Percentiles rank a stretch among this genome's conserved stretches.
Conservation (phyloP, 805 yeast genomes). For the Suhomyces kilbournensis region DNA sequence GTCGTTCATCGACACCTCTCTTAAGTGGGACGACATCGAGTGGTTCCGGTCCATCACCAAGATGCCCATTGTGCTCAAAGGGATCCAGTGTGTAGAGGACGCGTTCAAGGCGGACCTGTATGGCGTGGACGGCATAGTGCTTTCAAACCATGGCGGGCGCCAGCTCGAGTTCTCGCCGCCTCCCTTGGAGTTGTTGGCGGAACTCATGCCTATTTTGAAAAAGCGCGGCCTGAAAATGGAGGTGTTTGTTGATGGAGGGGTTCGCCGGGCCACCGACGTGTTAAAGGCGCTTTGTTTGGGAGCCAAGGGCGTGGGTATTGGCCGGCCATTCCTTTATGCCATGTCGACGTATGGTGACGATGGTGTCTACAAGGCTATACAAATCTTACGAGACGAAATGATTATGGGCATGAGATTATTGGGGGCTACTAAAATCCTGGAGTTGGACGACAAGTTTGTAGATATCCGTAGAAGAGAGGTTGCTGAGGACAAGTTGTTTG, state of each 20-base stretch:
- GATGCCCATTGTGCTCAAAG: conserved; percentile 51
- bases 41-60: conserved; percentile 40
- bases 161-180: conserved; percentile 63
- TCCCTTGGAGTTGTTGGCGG: conserved; percentile 59
- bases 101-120: conserved; percentile 54
- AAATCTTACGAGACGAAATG: conserved; percentile 59
- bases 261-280: conserved; percentile 75
- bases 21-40: conserved; percentile 37
- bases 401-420: conserved; percentile 62
- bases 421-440: conserved; percentile 51
- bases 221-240: conserved; percentile 49
- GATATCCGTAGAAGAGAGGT: conserved; percentile 37
- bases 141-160: conserved; percentile 76
- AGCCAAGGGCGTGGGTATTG: conserved; percentile 73
- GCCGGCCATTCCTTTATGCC: conserved; percentile 74
- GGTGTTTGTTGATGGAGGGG: conserved; percentile 73
- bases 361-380: conserved; percentile 66
- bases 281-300: conserved; percentile 74
- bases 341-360: conserved; percentile 77
- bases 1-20: conserved; percentile 42
- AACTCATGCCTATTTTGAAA: conserved; percentile 46
- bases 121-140: conserved; percentile 60
- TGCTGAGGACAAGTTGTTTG: conserved; percentile 56
- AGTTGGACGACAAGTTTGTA: conserved; percentile 24
- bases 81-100: conserved; percentile 67